Base-by-base conservation (phyloP, 192 early-diverging fungal genomes). In the Coemansia sp. region DNA sequence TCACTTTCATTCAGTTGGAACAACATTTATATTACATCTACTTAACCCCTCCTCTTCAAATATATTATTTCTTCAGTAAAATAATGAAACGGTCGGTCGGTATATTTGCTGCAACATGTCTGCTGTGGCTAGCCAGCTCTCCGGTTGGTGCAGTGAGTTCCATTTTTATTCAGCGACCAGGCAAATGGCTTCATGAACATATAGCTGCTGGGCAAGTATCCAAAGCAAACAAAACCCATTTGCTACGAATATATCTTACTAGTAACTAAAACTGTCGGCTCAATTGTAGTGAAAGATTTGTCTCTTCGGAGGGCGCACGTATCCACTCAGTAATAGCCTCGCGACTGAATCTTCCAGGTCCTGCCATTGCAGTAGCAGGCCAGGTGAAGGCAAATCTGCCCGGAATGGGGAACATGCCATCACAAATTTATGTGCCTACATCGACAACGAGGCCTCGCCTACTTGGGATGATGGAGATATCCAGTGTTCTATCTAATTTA, bases 131-230 rank as follows among this genome's bases (percentile, higher is more conserved):
- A n/a, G 31, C 16, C 4, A 29, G 8, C 33, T 33, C n/a, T 19
- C 29, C 59, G 10, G 46, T 24, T 17, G 41, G 21, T 19, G 50
- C 61, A 39, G 31, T 17, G 16, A 29, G 29, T 31, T 53, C 60
- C 3, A 41, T 54, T 41, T 36, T 48, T 1, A 29, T 53, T 10
- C 36, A 69, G 13, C 33, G 19, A 17, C 46, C 68, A 33, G 24
- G 62, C 9, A 48, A 62, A 54, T 44, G 37, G 60, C 16, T 62
- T 4, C 37, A 45, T 33, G 59, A 35, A 36, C 39, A 69, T 50
- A 62, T 62, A 39, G 14, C 24, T 17, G 9, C 27, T 39, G 45
- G 60, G 67, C 59, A 69, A n/a, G 59, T 21, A 36, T 10, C 1
- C 5, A 40, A 54, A 7, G 19, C 10, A 5, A 54, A 54, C 9